Base-by-base conservation (phyloP, 176 grass and related monocot species). In the Bromus sterilis region DNA sequence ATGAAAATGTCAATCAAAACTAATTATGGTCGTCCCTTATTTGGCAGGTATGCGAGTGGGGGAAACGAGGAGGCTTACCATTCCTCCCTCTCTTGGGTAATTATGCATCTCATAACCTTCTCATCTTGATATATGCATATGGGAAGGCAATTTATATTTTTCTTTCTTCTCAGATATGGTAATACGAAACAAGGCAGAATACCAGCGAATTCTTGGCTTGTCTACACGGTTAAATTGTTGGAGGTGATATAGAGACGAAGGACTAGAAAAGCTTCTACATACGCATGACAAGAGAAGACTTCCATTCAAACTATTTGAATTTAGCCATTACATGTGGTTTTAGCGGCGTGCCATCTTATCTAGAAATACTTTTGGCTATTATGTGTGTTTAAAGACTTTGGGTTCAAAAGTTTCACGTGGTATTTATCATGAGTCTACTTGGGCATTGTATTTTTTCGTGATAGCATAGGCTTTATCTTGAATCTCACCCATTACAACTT, bases 41-140 rank as follows among this genome's bases (percentile, higher is more conserved):
- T 21, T 5, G 30, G 10, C 31, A 84, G 61, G 73, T 23, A 84
- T 77, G 73, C 46, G 11, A 57, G 73, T 84, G 2, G 82, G 82
- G 55, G 82, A 36, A 4, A 41, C 24, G 77, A 84, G 61, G 61
- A 77, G 1, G 24, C 23, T 84, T 11, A 40, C 7, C 7, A 77
- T 77, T 56, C 82, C 73, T 7, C 48, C 73, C 4, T 1, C 7
- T 77, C 6, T 64, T 0, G 72, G 16, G 73, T 77, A 49, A 43
- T 43, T 43, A 43, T 66, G 16, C 9, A 4, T 76, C 25, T 71
- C 14, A 55, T 53, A 16, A 3, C n/a, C 33, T 57, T 57, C 2
- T 11, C 11, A 5, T 58, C 23, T 60, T 60, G 26, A 36, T 65
- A 35, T 21, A 21, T 1, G 16, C 32, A 66, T 66, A 66, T 3